These are phyloP conservation scores for Candida alai DNA, from an alignment of 805 yeast genomes.

Conservation along the genomic window DNA sequence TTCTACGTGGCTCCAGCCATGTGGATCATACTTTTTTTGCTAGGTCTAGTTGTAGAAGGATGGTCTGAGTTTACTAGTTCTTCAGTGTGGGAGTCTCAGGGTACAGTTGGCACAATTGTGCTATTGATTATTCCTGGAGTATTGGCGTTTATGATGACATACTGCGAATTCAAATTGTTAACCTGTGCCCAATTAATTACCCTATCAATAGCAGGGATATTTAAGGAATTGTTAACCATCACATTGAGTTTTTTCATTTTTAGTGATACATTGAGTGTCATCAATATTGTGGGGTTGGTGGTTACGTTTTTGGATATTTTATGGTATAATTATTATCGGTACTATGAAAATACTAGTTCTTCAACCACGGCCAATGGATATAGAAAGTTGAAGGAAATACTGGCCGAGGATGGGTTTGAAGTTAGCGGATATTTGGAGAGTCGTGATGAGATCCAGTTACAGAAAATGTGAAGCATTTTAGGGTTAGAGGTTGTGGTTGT, in stretches of 20 bases:
- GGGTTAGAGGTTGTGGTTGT: too few species aligned
- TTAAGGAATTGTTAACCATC: slow-evolving; percentile 87
- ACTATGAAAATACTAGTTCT: slow-evolving; percentile 14
- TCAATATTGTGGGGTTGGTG: slow-evolving; percentile 70
- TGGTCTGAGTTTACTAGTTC: slow-evolving; percentile 47
- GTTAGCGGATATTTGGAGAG: too few species aligned
- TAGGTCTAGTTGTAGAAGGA: slow-evolving; percentile 73
- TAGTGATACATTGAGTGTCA: slow-evolving; percentile 62
- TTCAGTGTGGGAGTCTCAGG: slow-evolving; percentile 62
- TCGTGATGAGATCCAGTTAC: too few species aligned
- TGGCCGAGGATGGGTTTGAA: too few species aligned
- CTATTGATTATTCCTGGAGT: slow-evolving; percentile 78
- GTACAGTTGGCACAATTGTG: slow-evolving; percentile 50
- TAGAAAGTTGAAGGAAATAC: slow-evolving; percentile 1
- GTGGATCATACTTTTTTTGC: slow-evolving; percentile 55
- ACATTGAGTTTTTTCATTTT: slow-evolving; percentile 63
- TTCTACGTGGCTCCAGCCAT: slow-evolving; percentile 82
- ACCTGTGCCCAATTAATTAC: slow-evolving; percentile 83
- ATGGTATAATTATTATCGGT: slow-evolving; percentile 75
- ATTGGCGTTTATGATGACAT: slow-evolving; percentile 84
- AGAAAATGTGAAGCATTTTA: too few species aligned
- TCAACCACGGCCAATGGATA: slow-evolving; percentile 2
- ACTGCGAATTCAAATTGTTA: slow-evolving; percentile 80
- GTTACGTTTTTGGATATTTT: slow-evolving; percentile 75
- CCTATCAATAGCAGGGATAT: slow-evolving; percentile 84